These are phyloP conservation scores for Umbelopsis sp. DNA, from an alignment of 192 early-diverging fungal species.

Conservation along the genomic window DNA sequence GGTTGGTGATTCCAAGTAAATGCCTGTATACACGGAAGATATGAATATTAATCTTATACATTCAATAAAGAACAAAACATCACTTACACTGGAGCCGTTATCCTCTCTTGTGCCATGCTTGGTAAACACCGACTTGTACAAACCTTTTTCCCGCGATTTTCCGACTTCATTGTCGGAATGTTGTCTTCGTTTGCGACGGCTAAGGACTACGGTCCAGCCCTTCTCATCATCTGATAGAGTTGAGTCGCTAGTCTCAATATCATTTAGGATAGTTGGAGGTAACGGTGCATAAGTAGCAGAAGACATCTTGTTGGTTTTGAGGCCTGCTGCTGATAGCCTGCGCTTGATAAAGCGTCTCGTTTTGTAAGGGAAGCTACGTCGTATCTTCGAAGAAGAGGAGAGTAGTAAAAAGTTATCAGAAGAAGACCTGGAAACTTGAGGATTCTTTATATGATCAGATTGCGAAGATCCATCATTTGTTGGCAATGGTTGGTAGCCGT, in stretches of 20 bases:
- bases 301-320: slow-evolving; percentile 10
- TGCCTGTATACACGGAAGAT: background rate
- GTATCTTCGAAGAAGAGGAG: background rate
- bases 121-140: background rate
- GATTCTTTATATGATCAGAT: background rate
- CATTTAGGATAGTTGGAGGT: slow-evolving; percentile 28
- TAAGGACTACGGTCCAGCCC: slow-evolving; percentile 34
- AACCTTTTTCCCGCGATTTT: background rate
- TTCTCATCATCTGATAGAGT: slow-evolving; percentile 10
- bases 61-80: background rate
- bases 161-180: background rate
- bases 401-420: slow-evolving; percentile 3
- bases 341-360: slow-evolving; percentile 13
- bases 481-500: slow-evolving; percentile 14
- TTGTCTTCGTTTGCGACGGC: slow-evolving; percentile 14
- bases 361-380: background rate
- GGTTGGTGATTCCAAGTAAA: slow-evolving; percentile 41
- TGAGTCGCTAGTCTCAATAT: slow-evolving; percentile 30
- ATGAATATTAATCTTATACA: background rate
- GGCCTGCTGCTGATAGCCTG: slow-evolving; percentile 6
- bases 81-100: background rate
- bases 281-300: slow-evolving; percentile 19
- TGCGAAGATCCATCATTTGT: background rate
- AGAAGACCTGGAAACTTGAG: background rate
- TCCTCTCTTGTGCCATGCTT: background rate